A percentile compares a stretch with the other conserved stretches of the same genome.
Conservation (phyloP, 2,329 filamentous ascomycete genomes). For the Claviceps maximensis region DNA sequence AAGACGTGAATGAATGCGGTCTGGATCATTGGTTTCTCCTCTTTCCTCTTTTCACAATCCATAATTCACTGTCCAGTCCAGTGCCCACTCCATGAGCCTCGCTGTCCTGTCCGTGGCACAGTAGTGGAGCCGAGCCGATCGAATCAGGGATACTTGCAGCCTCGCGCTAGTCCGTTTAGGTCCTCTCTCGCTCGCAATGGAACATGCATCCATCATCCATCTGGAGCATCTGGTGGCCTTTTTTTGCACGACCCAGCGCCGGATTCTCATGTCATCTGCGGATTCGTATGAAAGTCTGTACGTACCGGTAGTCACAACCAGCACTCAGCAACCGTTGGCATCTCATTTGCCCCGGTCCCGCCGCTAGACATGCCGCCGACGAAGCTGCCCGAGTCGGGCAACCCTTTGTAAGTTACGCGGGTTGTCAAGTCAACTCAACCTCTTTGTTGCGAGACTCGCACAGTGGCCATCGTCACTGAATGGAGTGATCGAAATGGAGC, state of each 20-base stretch:
- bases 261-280: background rate
- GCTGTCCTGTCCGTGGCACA: too few relatives aligned
- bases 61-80: too few relatives aligned
- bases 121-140: background rate
- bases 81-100: too few relatives aligned
- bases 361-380: constrained; percentile 27
- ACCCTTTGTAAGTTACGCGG: constrained; percentile 28
- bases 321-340: too few relatives aligned
- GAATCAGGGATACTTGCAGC: background rate
- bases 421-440: too few relatives aligned
- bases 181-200: background rate
- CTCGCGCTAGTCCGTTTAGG: background rate
- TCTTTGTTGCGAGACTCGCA: background rate
- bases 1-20: too few relatives aligned
- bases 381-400: constrained; percentile 31
- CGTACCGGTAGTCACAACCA: background rate
- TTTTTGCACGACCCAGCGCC: background rate
- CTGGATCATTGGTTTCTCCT: too few relatives aligned
- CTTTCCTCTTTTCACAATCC: too few relatives aligned
- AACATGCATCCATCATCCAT: too few relatives aligned
- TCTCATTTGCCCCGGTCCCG: background rate
- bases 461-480: too few relatives aligned
- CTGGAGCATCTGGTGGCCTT: background rate
- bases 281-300: background rate
- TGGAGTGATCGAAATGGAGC: background rate